Base-by-base conservation (phyloP, 2,329 filamentous ascomycete species). In the Sporothrix phasma region DNA sequence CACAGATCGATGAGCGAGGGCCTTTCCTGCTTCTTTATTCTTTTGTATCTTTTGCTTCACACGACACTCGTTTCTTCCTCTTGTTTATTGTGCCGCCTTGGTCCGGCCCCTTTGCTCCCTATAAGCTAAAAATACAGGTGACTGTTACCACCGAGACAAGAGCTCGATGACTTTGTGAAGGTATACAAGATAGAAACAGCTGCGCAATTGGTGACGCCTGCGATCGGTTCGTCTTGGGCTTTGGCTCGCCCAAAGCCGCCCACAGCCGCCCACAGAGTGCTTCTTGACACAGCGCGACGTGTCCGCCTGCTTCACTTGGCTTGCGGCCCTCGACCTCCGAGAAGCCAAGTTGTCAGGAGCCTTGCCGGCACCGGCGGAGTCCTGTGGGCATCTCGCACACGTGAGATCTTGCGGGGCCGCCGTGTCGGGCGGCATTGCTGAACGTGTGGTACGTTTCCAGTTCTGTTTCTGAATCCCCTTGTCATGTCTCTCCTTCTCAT, bases 251-350 rank as follows among this genome's bases (percentile, higher is more conserved):
- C n/a, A n/a, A 87, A 69, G 73, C 89, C 87, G 1, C 87, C n/a
- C n/a, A n/a, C n/a, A n/a, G n/a, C n/a, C 87, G 72, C 89, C 87
- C n/a, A 86, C 83, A 69, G 89, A 89, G 72, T 88, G 85, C 74
- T 88, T 85, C 70, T 88, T 75, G 73, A 88, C 87, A 70, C 86
- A 86, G 0, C 78, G 77, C 3, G 76, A 79, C 0, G 82, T 81
- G 73, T 88, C 86, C 77, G 49, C 78, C 74, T 24, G 74, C 76
- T 3, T 71, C 68, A 70, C 71, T 64, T 74, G 73, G 34, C 5
- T 13, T 11, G 6, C 15, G 53, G 19, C 13, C 37, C 5, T 41
- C 22, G 37, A 71, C 70, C 68, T 77, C 74, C 39, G 69, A 71
- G 70, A 81, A 79, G 65, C 80, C 80, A 67, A 82, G 71, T 81